phyloP scores from a whole-genome alignment of 139 green algal genomes.

The Chlorella vulgaris region DNA sequence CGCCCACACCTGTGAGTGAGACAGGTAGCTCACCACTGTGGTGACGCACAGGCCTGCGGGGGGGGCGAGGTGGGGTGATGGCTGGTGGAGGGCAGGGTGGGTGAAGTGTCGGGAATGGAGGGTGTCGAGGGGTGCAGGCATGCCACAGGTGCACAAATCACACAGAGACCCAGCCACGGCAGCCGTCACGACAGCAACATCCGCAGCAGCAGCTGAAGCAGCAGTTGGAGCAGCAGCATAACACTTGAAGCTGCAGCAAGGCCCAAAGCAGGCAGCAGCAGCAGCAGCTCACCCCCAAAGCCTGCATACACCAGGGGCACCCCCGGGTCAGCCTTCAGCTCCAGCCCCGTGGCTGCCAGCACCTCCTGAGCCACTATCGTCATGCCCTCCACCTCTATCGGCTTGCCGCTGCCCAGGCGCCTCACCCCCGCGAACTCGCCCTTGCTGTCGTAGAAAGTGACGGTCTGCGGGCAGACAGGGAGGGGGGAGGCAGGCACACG shows the following conservation, averaged over 20 bases:
- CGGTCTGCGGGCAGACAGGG: constrained; percentile 65
- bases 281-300: constrained; percentile 60
- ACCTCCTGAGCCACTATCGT: constrained; percentile 57
- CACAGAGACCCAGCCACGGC: neutral
- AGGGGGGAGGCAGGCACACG: neutral
- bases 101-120: too few relatives aligned
- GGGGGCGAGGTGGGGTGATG: neutral
- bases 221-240: too few relatives aligned
- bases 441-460: constrained; percentile 87
- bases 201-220: too few relatives aligned
- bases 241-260: too few relatives aligned
- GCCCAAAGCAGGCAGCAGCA: too few relatives aligned
- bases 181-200: neutral
- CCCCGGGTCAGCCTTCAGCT: constrained; percentile 95
- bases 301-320: constrained; percentile 96
- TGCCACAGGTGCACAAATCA: too few relatives aligned
- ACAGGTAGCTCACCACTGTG: constrained; percentile 92
- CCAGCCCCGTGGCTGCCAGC: constrained; percentile 79
- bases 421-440: constrained; percentile 96
- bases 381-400: constrained; percentile 88
- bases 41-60: constrained; percentile 90
- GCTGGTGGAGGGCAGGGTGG: too few relatives aligned
- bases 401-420: constrained; percentile 80
- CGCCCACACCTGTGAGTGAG: constrained; percentile 93
- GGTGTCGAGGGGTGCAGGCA: too few relatives aligned